phyloP scores from a whole-genome alignment of 2,329 filamentous ascomycete genomes.

The Chrysoporthe austroafricana region DNA sequence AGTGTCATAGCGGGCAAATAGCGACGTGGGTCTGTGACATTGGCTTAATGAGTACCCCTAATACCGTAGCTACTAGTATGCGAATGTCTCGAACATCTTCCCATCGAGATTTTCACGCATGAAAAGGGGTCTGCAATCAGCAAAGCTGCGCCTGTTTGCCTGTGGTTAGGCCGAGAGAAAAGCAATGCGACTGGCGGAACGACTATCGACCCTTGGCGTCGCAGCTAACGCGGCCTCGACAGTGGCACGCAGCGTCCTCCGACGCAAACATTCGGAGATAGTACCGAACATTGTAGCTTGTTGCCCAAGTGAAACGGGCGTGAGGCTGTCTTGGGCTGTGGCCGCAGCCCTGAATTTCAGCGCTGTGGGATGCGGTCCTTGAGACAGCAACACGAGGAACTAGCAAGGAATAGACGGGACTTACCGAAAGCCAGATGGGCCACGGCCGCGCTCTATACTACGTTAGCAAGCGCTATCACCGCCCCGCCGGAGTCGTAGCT shows the following conservation, averaged over 20 bases:
- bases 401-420: background rate
- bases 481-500: background rate
- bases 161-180: background rate
- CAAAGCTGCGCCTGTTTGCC: background rate
- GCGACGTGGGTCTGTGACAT: background rate
- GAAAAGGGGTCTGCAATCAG: background rate
- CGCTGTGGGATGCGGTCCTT: background rate
- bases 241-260: background rate
- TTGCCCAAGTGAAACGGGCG: background rate
- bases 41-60: background rate
- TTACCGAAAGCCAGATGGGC: slow-evolving; percentile 1
- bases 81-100: background rate
- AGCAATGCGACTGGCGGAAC: background rate
- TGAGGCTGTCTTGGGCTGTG: background rate
- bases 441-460: background rate
- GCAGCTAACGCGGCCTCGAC: background rate
- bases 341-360: background rate
- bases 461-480: background rate
- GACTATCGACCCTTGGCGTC: background rate
- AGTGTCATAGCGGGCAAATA: background rate
- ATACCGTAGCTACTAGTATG: background rate
- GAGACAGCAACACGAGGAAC: background rate
- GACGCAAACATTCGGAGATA: background rate
- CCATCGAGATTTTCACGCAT: background rate
- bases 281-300: background rate